These are phyloP conservation scores for Rhododendron kiyosumense DNA, from an alignment of 148 eudicot genomes.

Conservation along the genomic window DNA sequence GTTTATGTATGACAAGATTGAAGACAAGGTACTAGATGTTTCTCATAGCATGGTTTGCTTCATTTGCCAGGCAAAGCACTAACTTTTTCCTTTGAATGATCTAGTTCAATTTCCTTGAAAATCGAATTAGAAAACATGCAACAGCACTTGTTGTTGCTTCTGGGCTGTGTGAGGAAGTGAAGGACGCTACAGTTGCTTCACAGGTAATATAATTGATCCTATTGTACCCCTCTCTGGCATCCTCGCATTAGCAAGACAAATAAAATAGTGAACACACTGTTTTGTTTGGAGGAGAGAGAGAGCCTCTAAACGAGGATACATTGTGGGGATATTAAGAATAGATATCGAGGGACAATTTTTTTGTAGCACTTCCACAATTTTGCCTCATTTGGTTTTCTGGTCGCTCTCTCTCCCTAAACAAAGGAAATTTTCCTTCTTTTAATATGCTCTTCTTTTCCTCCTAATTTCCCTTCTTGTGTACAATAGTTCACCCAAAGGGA, in stretches of 20 bases:
- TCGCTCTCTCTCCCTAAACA: neutral
- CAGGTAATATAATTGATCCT: constrained; percentile 50
- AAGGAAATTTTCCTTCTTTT: neutral
- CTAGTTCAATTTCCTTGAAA: constrained; percentile 81
- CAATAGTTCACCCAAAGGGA: neutral
- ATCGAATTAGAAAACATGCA: constrained; percentile 49
- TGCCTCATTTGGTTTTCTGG: neutral
- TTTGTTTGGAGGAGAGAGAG: neutral
- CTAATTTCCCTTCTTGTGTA: neutral
- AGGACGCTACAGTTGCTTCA: constrained; percentile 89
- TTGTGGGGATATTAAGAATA: neutral
- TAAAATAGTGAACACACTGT: neutral
- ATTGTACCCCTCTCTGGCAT: neutral
- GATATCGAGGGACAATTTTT: neutral
- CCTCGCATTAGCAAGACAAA: neutral
- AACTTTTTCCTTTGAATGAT: constrained; percentile 13
- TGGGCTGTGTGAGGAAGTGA: constrained; percentile 62
- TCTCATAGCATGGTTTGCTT: constrained; percentile 11
- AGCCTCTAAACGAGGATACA: neutral
- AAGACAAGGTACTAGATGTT: constrained; percentile 67
- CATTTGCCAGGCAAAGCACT: constrained; percentile 8
- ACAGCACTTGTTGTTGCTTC: constrained; percentile 48
- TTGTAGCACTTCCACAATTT: neutral
- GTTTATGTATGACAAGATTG: constrained; percentile 93
- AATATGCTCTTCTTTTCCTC: neutral